Conservation (phyloP, 306 rosid species). For the Medicago arabica region DNA sequence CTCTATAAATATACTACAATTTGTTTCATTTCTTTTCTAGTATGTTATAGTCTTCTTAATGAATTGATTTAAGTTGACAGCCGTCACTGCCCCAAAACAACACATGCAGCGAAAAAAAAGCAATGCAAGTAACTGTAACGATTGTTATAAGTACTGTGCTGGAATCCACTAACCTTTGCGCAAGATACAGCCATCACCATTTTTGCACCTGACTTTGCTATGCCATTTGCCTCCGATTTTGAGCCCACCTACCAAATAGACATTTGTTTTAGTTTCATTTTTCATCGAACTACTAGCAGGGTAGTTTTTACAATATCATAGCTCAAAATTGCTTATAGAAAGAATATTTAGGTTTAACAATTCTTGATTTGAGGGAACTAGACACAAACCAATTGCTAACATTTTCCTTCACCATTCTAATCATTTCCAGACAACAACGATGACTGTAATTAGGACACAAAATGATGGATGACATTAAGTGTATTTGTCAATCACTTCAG, state of each 20-base stretch:
- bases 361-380: background rate
- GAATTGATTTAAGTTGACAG: background rate
- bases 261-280: slow-evolving; percentile 31
- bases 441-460: slow-evolving; percentile 15
- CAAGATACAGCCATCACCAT: slow-evolving; percentile 99
- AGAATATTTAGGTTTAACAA: slow-evolving; percentile 19
- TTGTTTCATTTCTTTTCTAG: slow-evolving; percentile 10
- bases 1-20: slow-evolving; percentile 9
- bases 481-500: slow-evolving; percentile 25
- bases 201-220: slow-evolving; percentile 97
- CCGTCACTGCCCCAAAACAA: background rate
- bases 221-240: slow-evolving; percentile 93
- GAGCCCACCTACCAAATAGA: slow-evolving; percentile 80
- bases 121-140: slow-evolving; percentile 1
- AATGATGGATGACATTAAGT: slow-evolving; percentile 27
- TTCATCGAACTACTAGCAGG: slow-evolving; percentile 25
- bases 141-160: slow-evolving; percentile 17
- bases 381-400: background rate
- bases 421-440: slow-evolving; percentile 16
- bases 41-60: background rate
- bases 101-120: background rate
- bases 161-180: slow-evolving; percentile 74
- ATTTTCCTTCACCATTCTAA: slow-evolving; percentile 25
- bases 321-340: slow-evolving; percentile 25
- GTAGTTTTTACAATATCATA: slow-evolving; percentile 9